Evolutionary conservation across 257 asterid genomes (phyloP).

Genomic region (Fraxinus cuspidata): DNA sequence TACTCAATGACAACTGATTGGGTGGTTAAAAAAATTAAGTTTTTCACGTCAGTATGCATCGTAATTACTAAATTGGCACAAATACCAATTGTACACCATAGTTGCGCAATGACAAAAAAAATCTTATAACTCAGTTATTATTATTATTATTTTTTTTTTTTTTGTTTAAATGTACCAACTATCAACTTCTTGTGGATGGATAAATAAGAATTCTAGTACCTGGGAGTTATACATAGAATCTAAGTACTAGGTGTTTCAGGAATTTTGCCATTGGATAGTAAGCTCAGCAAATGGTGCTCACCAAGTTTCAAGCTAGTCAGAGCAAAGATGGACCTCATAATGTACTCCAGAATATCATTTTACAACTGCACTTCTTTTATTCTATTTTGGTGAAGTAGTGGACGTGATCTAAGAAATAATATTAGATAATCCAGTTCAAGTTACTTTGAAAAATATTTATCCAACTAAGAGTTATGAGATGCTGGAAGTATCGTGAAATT

Average conservation of each 20-base stretch:
- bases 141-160: neutral
- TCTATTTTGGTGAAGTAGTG: neutral
- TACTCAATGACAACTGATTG: neutral
- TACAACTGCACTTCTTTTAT: neutral
- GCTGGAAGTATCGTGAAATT: neutral
- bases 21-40: neutral
- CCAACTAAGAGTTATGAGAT: neutral
- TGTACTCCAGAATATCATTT: neutral
- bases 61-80: neutral
- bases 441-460: neutral
- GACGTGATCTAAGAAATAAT: neutral
- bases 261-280: neutral
- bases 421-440: neutral
- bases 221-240: neutral
- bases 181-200: neutral
- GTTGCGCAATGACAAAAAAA: neutral
- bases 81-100: neutral
- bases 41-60: neutral
- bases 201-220: neutral
- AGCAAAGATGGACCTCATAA: neutral
- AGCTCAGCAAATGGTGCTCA: neutral
- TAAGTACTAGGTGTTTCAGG: neutral
- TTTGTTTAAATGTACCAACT: neutral
- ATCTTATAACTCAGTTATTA: neutral
- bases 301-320: neutral